phyloP scores from a whole-genome alignment of 1,139 yeast species.

The Suhomyces wounanorum region DNA sequence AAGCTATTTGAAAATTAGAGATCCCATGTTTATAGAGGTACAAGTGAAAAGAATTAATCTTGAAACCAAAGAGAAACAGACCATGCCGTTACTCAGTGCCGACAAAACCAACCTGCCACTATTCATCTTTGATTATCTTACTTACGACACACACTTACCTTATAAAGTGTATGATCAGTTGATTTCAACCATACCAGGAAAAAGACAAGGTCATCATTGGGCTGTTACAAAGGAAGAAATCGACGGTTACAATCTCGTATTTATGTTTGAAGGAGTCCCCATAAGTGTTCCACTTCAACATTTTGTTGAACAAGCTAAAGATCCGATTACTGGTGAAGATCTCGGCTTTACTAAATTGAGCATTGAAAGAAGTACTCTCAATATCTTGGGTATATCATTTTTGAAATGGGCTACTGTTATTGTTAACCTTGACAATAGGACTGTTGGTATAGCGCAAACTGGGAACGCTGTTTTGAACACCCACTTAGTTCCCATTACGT shows the following conservation, averaged over 20 bases:
- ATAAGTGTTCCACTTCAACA: constrained; percentile 48
- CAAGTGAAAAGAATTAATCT: too few relatives aligned
- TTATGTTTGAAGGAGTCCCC: constrained; percentile 54
- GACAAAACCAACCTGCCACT: too few relatives aligned
- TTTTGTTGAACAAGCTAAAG: constrained; percentile 22
- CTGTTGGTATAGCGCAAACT: constrained; percentile 20
- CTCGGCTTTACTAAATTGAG: neutral
- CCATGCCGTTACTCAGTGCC: too few relatives aligned
- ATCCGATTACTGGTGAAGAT: constrained; percentile 6
- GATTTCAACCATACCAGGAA: neutral
- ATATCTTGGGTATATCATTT: constrained; percentile 23
- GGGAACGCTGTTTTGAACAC: too few relatives aligned
- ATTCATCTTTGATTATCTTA: too few relatives aligned
- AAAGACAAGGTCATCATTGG: neutral
- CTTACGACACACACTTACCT: too few relatives aligned
- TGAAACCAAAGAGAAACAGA: too few relatives aligned
- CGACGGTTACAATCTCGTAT: constrained; percentile 20
- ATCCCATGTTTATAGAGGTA: too few relatives aligned
- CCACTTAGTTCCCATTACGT: too few relatives aligned
- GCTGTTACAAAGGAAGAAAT: neutral
- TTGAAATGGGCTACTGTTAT: constrained; percentile 23
- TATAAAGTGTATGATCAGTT: neutral
- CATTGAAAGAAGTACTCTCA: constrained; percentile 4
- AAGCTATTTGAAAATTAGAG: too few relatives aligned
- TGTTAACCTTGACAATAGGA: constrained; percentile 20